Evolutionary conservation across 2,329 filamentous ascomycete genomes (phyloP), one percentile per base, ranked within the genome.

Genomic region (Thermothelomyces thermophilus): DNA sequence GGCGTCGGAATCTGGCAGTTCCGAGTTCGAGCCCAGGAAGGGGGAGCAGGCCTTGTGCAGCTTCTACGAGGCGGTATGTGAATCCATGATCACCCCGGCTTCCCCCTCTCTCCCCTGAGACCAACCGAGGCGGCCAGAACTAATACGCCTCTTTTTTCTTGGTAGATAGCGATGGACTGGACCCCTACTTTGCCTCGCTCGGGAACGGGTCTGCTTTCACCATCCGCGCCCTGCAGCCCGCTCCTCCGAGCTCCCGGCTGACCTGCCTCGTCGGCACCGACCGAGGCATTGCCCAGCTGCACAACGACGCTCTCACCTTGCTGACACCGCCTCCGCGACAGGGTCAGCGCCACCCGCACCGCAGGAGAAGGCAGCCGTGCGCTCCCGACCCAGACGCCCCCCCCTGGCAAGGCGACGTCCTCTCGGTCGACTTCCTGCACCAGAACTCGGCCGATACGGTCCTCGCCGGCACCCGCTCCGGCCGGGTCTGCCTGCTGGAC

Each of bases 381-480:
- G 16, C 7, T 11, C 41, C 44, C 50, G 22, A 51, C 50, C 17
- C 42, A 48, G 43, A 51, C n/a, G 58, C 28, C n/a, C 46, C 13
- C 6, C 53, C 53, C 8, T 55, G 50, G 46, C 53, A 62, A 43
- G 48, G 60, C 43, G 68, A 78, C 50, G 64, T 77, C 37, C 75
- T 80, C 49, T 64, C 73, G 3, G 63, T 78, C 22, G 72, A 75
- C 47, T 80, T 76, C 55, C 66, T 39, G n/a, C 16, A 37, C 30
- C 62, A 60, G 14, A 70, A 73, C 41, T 70, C 69, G 2, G 24
- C 48, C 11, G 64, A 72, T 11, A 56, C 80, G 2, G 54, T 81
- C 13, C 63, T 77, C 28, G 73, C 75, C 0, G 80, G 78, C 31
- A 73, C 73, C 2, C 72, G 79, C 3, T 67, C 69, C n/a, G 67